These are phyloP conservation scores for Ogataea hybrid DNA, from an alignment of 1,139 yeast genomes.

Conservation along the genomic window DNA sequence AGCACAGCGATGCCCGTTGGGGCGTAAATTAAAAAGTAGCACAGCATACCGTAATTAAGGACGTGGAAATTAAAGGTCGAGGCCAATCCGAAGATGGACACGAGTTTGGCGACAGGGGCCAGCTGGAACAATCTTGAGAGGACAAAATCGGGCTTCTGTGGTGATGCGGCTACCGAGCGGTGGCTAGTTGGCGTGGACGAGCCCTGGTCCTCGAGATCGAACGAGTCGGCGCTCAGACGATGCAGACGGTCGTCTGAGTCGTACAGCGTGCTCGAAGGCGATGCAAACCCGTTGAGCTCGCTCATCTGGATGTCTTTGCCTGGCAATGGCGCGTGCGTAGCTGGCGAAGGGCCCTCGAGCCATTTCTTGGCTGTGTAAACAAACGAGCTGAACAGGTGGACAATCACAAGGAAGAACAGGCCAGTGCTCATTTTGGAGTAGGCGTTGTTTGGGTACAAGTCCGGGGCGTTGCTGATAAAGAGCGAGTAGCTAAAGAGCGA, in stretches of 20 bases:
- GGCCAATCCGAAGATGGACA: conserved; percentile 39
- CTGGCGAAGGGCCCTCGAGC: conserved; percentile 39
- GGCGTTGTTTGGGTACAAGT: conserved; percentile 73
- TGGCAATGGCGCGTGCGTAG: conserved; percentile 31
- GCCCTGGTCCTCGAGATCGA: conserved; percentile 22
- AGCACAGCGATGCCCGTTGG: conserved; percentile 80
- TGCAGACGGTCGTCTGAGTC: conserved; percentile 28
- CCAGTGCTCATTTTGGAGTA: conserved; percentile 67
- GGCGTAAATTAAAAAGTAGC: conserved; percentile 56
- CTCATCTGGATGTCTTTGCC: conserved; percentile 20
- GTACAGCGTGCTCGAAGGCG: conserved; percentile 43
- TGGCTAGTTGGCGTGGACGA: background rate
- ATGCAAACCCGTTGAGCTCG: conserved; percentile 15
- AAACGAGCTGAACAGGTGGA: conserved; percentile 56
- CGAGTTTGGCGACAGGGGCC: conserved; percentile 33
- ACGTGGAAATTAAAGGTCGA: conserved; percentile 45
- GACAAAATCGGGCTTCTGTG: conserved; percentile 27
- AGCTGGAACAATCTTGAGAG: conserved; percentile 33
- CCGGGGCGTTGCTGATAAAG: conserved; percentile 60
- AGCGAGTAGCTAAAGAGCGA: conserved; percentile 59
- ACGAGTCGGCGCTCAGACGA: conserved; percentile 21
- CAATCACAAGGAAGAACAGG: conserved; percentile 48
- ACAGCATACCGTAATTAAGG: conserved; percentile 65
- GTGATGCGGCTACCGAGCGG: conserved; percentile 6
- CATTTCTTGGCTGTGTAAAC: conserved; percentile 42